A percentile compares a stretch with the other conserved stretches of the same genome.
These are phyloP conservation scores for Fusarium algeriense DNA, from an alignment of 2,329 filamentous ascomycete species.

Conservation along the genomic window DNA sequence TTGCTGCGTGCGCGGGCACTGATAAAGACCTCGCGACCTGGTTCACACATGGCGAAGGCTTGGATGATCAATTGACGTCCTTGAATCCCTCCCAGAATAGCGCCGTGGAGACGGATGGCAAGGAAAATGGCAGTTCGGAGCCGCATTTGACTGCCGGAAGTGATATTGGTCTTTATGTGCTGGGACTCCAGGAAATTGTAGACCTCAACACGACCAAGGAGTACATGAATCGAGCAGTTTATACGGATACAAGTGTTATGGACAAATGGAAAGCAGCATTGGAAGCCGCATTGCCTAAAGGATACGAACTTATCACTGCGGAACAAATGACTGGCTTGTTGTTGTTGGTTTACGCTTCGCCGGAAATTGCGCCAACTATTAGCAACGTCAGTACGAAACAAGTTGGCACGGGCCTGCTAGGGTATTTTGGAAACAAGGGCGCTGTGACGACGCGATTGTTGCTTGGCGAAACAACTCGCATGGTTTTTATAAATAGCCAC, in stretches of 20 bases:
- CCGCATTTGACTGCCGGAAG: slow-evolving; percentile 67
- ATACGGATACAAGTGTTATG: slow-evolving; percentile 77
- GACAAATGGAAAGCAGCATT: slow-evolving; percentile 86
- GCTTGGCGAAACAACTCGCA: slow-evolving; percentile 86
- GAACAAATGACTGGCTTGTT: slow-evolving; percentile 90
- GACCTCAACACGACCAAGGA: slow-evolving; percentile 85
- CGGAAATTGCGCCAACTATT: slow-evolving; percentile 78
- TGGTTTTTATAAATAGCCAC: slow-evolving; percentile 94
- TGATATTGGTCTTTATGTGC: slow-evolving; percentile 87
- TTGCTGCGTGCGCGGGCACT: slow-evolving; percentile 84
- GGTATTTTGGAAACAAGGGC: slow-evolving; percentile 97
- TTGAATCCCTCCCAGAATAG: slow-evolving; percentile 60
- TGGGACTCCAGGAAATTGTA: slow-evolving; percentile 93
- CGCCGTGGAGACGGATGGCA: slow-evolving; percentile 49
- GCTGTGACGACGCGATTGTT: slow-evolving; percentile 85
- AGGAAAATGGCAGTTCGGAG: slow-evolving; percentile 50
- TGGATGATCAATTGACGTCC: slow-evolving; percentile 72
- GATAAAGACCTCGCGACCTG: slow-evolving; percentile 89
- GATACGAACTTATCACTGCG: slow-evolving; percentile 81
- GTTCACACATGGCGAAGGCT: slow-evolving; percentile 84
- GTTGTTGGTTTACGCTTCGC: slow-evolving; percentile 86
- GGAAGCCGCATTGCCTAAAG: slow-evolving; percentile 77
- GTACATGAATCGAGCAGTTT: slow-evolving; percentile 75
- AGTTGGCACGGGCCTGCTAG: slow-evolving; percentile 89
- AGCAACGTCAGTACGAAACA: slow-evolving; percentile 84